These are phyloP conservation scores for Rhizopogon vinicolor DNA, from an alignment of 768 basidiomycete species.

Conservation along the genomic window DNA sequence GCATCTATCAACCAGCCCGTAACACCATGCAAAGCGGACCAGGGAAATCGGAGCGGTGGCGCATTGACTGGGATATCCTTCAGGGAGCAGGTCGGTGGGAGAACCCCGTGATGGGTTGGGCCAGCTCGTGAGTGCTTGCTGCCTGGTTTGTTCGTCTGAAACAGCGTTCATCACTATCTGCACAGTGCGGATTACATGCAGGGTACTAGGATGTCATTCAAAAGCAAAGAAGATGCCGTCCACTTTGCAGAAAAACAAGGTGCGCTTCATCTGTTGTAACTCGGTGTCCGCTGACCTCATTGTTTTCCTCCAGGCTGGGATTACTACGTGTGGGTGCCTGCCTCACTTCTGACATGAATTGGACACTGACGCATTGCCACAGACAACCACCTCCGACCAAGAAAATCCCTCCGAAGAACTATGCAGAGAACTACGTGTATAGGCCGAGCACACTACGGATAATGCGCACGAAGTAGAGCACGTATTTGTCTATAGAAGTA, in stretches of 20 bases:
- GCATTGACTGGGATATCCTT: constrained; percentile 92
- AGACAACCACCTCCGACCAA: constrained; percentile 59
- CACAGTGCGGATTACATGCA: constrained; percentile 93
- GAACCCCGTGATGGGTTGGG: constrained; percentile 97
- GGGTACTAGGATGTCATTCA: constrained; percentile 79
- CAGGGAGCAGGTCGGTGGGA: constrained; percentile 92
- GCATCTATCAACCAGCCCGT: constrained; percentile 89
- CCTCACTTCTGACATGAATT: neutral
- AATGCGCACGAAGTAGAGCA: constrained; percentile 81
- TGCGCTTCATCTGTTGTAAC: constrained; percentile 21
- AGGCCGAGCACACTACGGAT: constrained; percentile 75
- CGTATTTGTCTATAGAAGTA: constrained; percentile 2
- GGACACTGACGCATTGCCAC: constrained; percentile 10
- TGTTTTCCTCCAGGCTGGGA: constrained; percentile 69
- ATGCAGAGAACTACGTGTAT: constrained; percentile 90
- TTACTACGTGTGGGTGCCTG: constrained; percentile 72
- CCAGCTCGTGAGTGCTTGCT: constrained; percentile 72
- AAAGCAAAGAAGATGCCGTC: constrained; percentile 83
- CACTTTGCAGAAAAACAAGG: constrained; percentile 98
- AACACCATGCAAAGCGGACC: constrained; percentile 95
- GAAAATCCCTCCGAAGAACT: constrained; percentile 81
- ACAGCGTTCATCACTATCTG: constrained; percentile 3
- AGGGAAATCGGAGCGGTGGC: constrained; percentile 83
- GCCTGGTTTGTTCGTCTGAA: neutral
- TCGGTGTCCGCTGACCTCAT: constrained; percentile 1